These are phyloP conservation scores for Fragaria vesca DNA, from an alignment of 306 rosid species.

Conservation along the genomic window DNA sequence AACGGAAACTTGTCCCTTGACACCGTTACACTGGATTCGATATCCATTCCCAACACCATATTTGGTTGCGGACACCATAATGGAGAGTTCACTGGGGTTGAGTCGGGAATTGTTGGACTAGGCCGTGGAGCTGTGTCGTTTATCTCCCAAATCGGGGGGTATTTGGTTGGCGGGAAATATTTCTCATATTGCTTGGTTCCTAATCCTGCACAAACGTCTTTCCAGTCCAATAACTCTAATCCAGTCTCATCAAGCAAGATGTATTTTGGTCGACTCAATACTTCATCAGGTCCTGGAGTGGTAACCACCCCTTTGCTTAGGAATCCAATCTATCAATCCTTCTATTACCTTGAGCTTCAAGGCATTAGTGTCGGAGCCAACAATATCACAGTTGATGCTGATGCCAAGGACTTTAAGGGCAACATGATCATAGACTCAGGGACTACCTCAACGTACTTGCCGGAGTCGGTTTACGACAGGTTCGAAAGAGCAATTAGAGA, in stretches of 20 bases:
- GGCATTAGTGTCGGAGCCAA: constrained; percentile 11
- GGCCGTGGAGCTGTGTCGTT: constrained; percentile 4
- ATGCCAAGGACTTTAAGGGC: constrained; percentile 7
- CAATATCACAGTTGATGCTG: neutral
- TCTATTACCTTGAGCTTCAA: constrained; percentile 13
- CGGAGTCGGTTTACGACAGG: constrained; percentile 5
- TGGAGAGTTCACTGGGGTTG: neutral
- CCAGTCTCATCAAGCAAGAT: constrained; percentile 14
- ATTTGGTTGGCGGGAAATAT: constrained; percentile 6
- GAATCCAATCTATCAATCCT: too few relatives aligned
- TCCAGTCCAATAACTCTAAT: neutral
- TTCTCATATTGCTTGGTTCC: constrained; percentile 27
- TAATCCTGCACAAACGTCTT: neutral
- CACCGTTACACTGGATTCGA: neutral
- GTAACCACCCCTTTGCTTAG: constrained; percentile 17
- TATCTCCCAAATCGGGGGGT: constrained; percentile 5
- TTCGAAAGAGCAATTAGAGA: constrained; percentile 21
- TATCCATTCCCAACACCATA: neutral
- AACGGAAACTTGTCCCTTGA: neutral
- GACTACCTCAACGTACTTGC: constrained; percentile 29
- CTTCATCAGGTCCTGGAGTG: neutral
- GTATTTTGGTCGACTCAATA: constrained; percentile 1
- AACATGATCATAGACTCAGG: constrained; percentile 48
- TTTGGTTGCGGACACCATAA: constrained; percentile 9
- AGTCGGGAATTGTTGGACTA: constrained; percentile 16